Conservation (phyloP, 1,284 basidiomycete species). For the Irpex sp. region DNA sequence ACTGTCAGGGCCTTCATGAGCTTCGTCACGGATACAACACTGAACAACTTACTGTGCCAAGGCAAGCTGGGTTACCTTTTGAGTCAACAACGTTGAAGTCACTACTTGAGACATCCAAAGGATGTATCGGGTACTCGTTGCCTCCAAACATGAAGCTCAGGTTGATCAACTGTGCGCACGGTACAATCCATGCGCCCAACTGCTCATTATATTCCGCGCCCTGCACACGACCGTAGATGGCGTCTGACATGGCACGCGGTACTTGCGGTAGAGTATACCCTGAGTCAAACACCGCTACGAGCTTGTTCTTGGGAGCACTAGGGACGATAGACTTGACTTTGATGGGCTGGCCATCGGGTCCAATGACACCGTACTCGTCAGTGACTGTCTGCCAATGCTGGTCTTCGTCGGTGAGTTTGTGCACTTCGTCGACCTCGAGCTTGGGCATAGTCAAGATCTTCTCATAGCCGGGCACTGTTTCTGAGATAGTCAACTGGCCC, state of each 20-base stretch:
- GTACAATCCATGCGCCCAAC: conserved; percentile 65
- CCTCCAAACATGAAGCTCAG: conserved; percentile 71
- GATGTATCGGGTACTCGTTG: conserved; percentile 63
- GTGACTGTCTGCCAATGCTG: conserved; percentile 79
- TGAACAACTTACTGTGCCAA: conserved; percentile 54
- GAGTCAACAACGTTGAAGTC: conserved; percentile 55
- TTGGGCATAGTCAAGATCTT: conserved; percentile 60
- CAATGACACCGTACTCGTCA: conserved; percentile 61
- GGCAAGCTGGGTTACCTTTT: conserved; percentile 59
- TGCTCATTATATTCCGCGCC: conserved; percentile 64
- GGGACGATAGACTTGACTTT: conserved; percentile 63
- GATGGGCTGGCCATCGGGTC: conserved; percentile 68
- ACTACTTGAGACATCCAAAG: conserved; percentile 66
- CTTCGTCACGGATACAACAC: background rate
- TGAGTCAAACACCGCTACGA: conserved; percentile 62
- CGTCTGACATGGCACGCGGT: conserved; percentile 69
- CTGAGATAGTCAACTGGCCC: conserved; percentile 58
- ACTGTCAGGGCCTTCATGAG: conserved; percentile 34
- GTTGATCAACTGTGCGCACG: conserved; percentile 69
- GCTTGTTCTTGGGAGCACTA: conserved; percentile 27
- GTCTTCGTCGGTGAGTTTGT: conserved; percentile 48
- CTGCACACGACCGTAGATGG: conserved; percentile 75
- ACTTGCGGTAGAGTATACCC: conserved; percentile 71
- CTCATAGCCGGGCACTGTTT: conserved; percentile 52
- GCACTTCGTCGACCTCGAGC: conserved; percentile 63